Evolutionary conservation across 129 eudicot genomes (phyloP), one percentile per base, ranked within the genome.

Genomic region (Helianthus annuus): DNA sequence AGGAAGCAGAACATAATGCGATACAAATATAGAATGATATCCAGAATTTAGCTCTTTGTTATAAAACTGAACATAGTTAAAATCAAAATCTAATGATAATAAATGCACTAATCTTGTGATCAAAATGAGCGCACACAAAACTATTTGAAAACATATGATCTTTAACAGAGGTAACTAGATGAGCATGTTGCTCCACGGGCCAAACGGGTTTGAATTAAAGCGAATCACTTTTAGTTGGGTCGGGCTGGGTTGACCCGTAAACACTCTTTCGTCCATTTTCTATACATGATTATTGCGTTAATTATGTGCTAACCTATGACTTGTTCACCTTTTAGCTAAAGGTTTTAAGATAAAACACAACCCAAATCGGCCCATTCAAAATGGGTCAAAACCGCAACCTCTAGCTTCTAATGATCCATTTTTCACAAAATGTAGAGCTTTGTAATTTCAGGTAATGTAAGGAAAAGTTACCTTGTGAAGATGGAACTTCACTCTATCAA

Each of bases 401-500:
- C 5, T 61, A 61, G 66, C 66, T 61, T 61, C 14, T 14, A 63
- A 51, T 49, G 63, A 70, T 57, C 14, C 52, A 42, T 19, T 57
- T 55, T 7, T 57, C 53, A 2, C 32, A 75, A 44, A 55, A 10
- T 45, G 24, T 54, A 46, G 64, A 69, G 15, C 8, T 52, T 3
- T 69, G 38, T 10, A 69, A 22, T 29, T 14, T 38, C 45, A 68
- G 14, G 44, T 14, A 48, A n/a, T 17, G 32, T 10, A 57, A 62
- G 48, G 48, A 77, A 48, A 62, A 60, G 55, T 70, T 80, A 90
- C 96, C 96, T 90, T 90, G 80, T 90, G 96, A 54, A 90, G 96
- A 83, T 87, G 93, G 78, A 90, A 87, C 38, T 76, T 79, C 6
- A 80, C 83, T n/a, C 59, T 78, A 70, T 81, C 92, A 65, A 87